Percentiles rank a stretch among this genome's conserved stretches.
Conservation (phyloP, 768 basidiomycete genomes). For the Daedaleopsis sinensis region DNA sequence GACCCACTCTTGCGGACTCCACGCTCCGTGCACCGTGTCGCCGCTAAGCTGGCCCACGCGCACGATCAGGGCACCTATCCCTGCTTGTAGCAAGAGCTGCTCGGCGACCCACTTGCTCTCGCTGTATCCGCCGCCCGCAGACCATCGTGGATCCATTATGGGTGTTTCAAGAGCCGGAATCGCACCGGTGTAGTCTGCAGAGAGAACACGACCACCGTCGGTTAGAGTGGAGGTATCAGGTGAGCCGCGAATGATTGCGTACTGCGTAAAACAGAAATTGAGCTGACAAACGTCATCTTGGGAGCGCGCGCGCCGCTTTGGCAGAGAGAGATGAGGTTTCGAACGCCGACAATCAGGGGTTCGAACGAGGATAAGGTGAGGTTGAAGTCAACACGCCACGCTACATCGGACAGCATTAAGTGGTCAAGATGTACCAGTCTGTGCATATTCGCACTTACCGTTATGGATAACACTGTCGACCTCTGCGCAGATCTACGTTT, state of each 20-base stretch:
- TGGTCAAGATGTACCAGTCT: no score
- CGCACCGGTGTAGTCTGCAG: not conserved
- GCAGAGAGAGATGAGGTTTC: slow-evolving; percentile 17
- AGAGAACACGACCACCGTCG: no score
- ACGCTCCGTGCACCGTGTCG: slow-evolving; percentile 41
- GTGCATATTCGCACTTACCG: no score
- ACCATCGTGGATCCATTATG: slow-evolving; percentile 37
- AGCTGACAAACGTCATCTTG: slow-evolving; percentile 30
- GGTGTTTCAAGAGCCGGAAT: slow-evolving; percentile 19
- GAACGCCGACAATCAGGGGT: slow-evolving; percentile 32
- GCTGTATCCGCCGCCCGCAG: slow-evolving; percentile 47
- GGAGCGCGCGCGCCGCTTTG: not conserved
- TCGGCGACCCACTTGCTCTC: slow-evolving; percentile 50
- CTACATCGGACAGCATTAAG: slow-evolving; percentile 23
- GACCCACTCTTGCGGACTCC: slow-evolving; percentile 51
- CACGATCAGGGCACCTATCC: slow-evolving; percentile 39
- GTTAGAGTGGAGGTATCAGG: not conserved
- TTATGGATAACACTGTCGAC: slow-evolving; percentile 45
- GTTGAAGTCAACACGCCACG: slow-evolving; percentile 48
- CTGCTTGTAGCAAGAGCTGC: slow-evolving; percentile 42
- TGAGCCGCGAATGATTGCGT: not conserved
- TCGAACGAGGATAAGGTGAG: slow-evolving; percentile 41
- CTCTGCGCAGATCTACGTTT: not conserved
- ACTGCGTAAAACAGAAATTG: slow-evolving; percentile 11
- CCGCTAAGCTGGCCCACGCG: slow-evolving; percentile 52